A percentile compares a stretch with the other conserved stretches of the same genome.
These are phyloP conservation scores for Globisporangium uncinulatum DNA, from an alignment of 352 stramenopile genomes.

Conservation along the genomic window DNA sequence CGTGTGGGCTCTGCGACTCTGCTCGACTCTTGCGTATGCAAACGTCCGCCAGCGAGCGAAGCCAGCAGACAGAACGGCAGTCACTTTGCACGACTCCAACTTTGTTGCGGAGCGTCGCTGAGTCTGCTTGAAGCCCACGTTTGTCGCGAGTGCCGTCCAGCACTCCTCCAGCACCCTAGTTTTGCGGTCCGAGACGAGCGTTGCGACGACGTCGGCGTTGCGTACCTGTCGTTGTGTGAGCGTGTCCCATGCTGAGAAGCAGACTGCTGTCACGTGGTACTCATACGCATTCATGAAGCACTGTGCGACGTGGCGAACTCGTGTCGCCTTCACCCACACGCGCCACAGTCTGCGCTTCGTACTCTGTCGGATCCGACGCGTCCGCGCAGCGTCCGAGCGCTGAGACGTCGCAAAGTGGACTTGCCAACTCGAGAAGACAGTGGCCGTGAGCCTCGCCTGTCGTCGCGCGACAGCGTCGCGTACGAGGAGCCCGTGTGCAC, in stretches of 20 bases:
- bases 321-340: slow-evolving; percentile 1
- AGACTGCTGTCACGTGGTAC: neutral
- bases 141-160: slow-evolving; percentile 1
- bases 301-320: neutral
- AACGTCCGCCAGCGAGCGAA: slow-evolving; percentile 1
- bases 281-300: neutral
- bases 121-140: neutral
- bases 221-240: slow-evolving; percentile 3
- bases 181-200: neutral
- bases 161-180: neutral
- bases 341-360: slow-evolving; percentile 2
- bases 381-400: neutral
- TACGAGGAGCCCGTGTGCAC: neutral
- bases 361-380: neutral
- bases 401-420: neutral
- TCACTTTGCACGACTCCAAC: neutral
- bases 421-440: slow-evolving; percentile 4
- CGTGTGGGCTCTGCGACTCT: neutral
- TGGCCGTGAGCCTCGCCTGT: neutral
- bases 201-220: neutral
- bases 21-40: neutral
- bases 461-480: neutral
- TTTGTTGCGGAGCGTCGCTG: neutral
- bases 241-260: neutral
- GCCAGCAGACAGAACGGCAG: too few relatives aligned